Percentiles rank a stretch among this genome's conserved stretches.
These are phyloP conservation scores for Phytophthora vignae DNA, from an alignment of 352 stramenopile genomes.

Conservation along the genomic window DNA sequence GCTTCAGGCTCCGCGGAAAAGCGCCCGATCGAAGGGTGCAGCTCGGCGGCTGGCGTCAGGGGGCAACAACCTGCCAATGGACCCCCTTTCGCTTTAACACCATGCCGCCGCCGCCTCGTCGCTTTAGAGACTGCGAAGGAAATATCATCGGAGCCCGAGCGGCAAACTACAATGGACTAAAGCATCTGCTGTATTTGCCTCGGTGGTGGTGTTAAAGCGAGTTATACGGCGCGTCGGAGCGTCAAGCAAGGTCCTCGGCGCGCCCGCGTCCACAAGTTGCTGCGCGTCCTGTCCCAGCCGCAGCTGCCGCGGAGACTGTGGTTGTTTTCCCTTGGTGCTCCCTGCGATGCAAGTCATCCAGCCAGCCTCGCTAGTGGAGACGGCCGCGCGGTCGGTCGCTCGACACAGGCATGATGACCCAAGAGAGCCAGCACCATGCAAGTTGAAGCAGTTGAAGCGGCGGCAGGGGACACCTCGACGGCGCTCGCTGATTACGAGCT, in stretches of 20 bases:
- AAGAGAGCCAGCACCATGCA: constrained; percentile 29
- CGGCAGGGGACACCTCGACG: constrained; percentile 12
- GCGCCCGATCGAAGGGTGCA: not conserved
- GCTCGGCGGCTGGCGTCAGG: not conserved
- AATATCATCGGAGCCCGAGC: not conserved
- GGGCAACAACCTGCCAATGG: not conserved
- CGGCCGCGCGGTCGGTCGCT: constrained; percentile 3
- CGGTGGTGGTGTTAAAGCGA: constrained; percentile 31
- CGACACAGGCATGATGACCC: constrained; percentile 13
- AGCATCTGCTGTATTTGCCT: constrained; percentile 27
- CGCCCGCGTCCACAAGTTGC: constrained; percentile 23
- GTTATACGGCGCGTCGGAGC: constrained; percentile 17
- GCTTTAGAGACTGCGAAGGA: not conserved
- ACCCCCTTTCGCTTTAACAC: constrained; percentile 25
- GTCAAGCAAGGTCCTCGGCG: constrained; percentile 11
- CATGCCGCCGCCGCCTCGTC: not conserved
- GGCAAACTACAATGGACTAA: not conserved
- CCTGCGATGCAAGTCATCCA: not conserved
- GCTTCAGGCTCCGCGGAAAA: not conserved
- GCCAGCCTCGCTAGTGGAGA: constrained; percentile 22
- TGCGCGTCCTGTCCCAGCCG: constrained; percentile 32
- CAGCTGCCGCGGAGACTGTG: constrained; percentile 26
- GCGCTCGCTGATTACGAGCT: constrained; percentile 37
- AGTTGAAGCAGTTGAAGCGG: constrained; percentile 23
- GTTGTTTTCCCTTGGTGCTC: constrained; percentile 10